Base-by-base conservation (phyloP, 495 filamentous ascomycete genomes). In the Aspergillus haitiensis region DNA sequence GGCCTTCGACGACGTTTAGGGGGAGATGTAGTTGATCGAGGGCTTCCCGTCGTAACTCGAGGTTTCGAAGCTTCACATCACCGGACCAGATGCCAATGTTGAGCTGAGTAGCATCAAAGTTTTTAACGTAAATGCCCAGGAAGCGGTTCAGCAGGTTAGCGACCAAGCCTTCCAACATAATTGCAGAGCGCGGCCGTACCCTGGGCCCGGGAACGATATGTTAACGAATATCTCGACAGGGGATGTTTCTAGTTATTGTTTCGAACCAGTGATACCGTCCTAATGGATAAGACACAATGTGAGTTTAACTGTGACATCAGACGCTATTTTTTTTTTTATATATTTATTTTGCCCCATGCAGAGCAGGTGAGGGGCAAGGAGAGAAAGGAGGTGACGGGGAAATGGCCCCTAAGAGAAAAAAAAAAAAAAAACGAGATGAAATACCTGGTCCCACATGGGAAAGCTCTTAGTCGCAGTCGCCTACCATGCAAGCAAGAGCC, bases 51-150 rank as follows among this genome's bases (percentile, higher is more conserved):
- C 92, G 90, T 34, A 98, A 82, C 74, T 98, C 91, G 40, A 98
- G 87, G 62, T 97, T 87, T 37, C 86, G 86, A 32, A 98, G 82
- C 74, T 92, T 93, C 68, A 98, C 93, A 76, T 98, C 93, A 55
- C 95, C 95, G 7, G 89, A 93, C 94, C 93, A 98, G 63, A 98
- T 97, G 56, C 94, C 94, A 57, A 98, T 91, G 69, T 97, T 97
- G 49, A 98, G 83, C 78, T 98, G 94, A 64, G 87, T 90, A 16
- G 93, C 88, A 72, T 98, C 93, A 70, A 98, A 98, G 73, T 98
- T 98, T 81, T 94, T 92, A 71, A 98, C 92, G 78, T 98, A 98
- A 86, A 98, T 97, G 78, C 95, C 95, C 85, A 98, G 76, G 76
- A 98, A 97, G 75, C 95, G 90, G 78, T 98, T 98, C 67, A 98